Evolutionary conservation across 2,329 filamentous ascomycete species (phyloP).

Genomic region (Aspergillus calidoustus): DNA sequence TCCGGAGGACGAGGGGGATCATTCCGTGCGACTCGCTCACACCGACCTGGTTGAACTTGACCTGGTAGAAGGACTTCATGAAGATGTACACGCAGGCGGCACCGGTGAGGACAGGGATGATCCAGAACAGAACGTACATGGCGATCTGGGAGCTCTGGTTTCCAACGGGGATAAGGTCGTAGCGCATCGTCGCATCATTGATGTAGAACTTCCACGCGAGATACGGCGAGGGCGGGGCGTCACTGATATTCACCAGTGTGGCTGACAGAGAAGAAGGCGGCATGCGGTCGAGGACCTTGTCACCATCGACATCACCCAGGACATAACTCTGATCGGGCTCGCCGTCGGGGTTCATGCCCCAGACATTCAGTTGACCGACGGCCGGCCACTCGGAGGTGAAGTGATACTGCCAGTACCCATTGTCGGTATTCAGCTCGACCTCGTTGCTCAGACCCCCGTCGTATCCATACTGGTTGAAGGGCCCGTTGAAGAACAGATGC

Average conservation of each 20-base stretch:
- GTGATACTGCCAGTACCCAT: slow-evolving; percentile 60
- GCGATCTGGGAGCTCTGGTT: slow-evolving; percentile 58
- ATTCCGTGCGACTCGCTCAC: slow-evolving; percentile 47
- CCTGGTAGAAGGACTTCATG: slow-evolving; percentile 64
- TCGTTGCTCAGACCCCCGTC: slow-evolving; percentile 62
- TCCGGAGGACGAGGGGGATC: neutral
- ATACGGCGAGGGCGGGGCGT: slow-evolving; percentile 57
- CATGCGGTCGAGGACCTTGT: slow-evolving; percentile 64
- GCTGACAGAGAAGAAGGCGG: slow-evolving; percentile 62
- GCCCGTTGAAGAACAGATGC: slow-evolving; percentile 65
- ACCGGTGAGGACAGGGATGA: slow-evolving; percentile 57
- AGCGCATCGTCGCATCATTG: slow-evolving; percentile 60
- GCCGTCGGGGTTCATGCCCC: slow-evolving; percentile 48
- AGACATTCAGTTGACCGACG: slow-evolving; percentile 64
- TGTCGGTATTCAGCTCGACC: slow-evolving; percentile 54
- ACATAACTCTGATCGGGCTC: slow-evolving; percentile 54
- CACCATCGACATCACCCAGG: slow-evolving; percentile 65
- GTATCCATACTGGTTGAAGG: slow-evolving; percentile 67
- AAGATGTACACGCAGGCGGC: slow-evolving; percentile 58
- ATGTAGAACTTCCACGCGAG: slow-evolving; percentile 60
- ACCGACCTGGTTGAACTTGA: slow-evolving; percentile 65
- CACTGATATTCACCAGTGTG: slow-evolving; percentile 63
- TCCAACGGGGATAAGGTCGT: slow-evolving; percentile 57
- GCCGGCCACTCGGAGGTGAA: slow-evolving; percentile 69
- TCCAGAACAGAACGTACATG: slow-evolving; percentile 58